Conservation (phyloP, 1,284 basidiomycete genomes). For the Ceratobasidium papillatum region DNA sequence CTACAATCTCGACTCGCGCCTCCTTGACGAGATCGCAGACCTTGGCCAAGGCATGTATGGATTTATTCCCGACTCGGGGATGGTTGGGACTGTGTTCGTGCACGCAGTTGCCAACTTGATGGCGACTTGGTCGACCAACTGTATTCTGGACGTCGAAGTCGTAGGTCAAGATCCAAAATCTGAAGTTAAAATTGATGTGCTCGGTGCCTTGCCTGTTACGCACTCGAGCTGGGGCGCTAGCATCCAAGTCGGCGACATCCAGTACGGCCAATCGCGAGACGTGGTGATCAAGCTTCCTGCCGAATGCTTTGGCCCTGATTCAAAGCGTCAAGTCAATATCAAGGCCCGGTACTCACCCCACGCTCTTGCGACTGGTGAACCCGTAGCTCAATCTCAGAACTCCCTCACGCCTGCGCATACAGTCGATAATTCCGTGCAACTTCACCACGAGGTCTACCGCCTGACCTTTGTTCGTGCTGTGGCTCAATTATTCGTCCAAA, state of each 20-base stretch:
- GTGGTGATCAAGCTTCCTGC: constrained; percentile 42
- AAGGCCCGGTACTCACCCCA: constrained; percentile 39
- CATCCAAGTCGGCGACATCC: constrained; percentile 46
- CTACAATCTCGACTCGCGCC: constrained; percentile 45
- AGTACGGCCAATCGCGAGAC: constrained; percentile 46
- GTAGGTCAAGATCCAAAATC: constrained; percentile 14
- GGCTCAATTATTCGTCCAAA: constrained; percentile 16
- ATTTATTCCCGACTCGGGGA: constrained; percentile 46
- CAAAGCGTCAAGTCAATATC: constrained; percentile 34
- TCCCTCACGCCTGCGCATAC: constrained; percentile 18
- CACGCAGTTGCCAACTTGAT: constrained; percentile 46
- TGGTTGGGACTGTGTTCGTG: constrained; percentile 47
- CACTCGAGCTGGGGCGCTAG: constrained; percentile 56
- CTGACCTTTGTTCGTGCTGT: constrained; percentile 37
- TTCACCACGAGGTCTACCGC: constrained; percentile 42
- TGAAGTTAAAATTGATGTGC: constrained; percentile 37
- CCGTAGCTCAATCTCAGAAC: not conserved
- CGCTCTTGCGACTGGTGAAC: constrained; percentile 18
- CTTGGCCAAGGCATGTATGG: constrained; percentile 44
- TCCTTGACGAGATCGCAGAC: constrained; percentile 44
- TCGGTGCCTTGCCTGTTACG: constrained; percentile 53
- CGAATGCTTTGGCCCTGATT: constrained; percentile 7
- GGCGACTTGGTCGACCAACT: constrained; percentile 43
- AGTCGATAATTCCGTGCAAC: constrained; percentile 1
- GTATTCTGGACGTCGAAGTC: constrained; percentile 32